These are phyloP conservation scores for Capsella bursapastoris DNA, from an alignment of 345 rosid genomes.

Conservation along the genomic window DNA sequence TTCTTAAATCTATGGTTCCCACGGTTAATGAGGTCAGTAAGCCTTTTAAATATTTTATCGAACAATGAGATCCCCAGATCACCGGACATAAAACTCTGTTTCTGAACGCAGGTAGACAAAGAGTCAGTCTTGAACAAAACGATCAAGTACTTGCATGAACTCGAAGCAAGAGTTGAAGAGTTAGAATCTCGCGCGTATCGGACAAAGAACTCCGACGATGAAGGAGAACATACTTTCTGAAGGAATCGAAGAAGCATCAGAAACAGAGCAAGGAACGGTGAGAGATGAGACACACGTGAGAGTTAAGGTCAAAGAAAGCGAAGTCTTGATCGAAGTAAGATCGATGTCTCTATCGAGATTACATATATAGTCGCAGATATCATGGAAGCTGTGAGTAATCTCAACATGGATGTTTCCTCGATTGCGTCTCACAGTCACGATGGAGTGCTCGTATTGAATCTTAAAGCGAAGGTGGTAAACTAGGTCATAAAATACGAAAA, in stretches of 20 bases:
- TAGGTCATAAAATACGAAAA: neutral
- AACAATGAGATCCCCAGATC: neutral
- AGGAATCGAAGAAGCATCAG: too few relatives aligned
- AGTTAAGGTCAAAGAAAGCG: too few relatives aligned
- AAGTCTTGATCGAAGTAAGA: too few relatives aligned
- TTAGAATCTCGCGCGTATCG: slow-evolving; percentile 39
- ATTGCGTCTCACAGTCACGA: slow-evolving; percentile 56
- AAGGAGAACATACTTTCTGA: too few relatives aligned
- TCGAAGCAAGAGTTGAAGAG: slow-evolving; percentile 68
- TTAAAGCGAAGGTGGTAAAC: slow-evolving; percentile 71
- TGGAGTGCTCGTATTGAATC: slow-evolving; percentile 53
- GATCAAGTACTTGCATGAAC: slow-evolving; percentile 57
- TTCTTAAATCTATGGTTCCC: slow-evolving; percentile 58
- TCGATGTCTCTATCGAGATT: too few relatives aligned
- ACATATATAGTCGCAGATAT: too few relatives aligned
- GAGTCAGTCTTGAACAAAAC: slow-evolving; percentile 53
- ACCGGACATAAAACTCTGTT: neutral
- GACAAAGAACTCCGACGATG: too few relatives aligned
- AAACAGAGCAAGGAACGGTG: too few relatives aligned
- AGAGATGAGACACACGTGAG: too few relatives aligned
- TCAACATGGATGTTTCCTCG: slow-evolving; percentile 59
- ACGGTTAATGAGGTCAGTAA: slow-evolving; percentile 53
- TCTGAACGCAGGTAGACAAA: slow-evolving; percentile 52
- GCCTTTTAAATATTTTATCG: neutral
- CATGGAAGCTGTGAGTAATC: neutral